Conservation (phyloP, 2,329 filamentous ascomycete species). For the Colletotrichum musicola region DNA sequence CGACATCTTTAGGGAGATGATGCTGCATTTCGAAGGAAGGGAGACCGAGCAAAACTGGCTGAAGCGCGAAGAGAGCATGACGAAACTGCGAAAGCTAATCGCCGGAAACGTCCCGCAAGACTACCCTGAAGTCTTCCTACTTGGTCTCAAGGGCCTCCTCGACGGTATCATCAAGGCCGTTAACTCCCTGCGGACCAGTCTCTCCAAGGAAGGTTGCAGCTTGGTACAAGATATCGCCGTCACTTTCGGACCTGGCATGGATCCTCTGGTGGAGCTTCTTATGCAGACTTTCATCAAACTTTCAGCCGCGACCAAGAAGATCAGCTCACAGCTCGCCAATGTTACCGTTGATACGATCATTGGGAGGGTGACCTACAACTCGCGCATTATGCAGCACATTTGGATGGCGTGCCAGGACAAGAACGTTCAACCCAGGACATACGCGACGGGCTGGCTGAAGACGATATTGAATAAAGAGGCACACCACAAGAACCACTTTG, state of each 20-base stretch:
- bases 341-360: conserved; percentile 84
- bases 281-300: conserved; percentile 92
- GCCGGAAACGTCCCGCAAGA: conserved; percentile 87
- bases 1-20: conserved; percentile 86
- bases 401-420: conserved; percentile 89
- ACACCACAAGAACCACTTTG: conserved; percentile 83
- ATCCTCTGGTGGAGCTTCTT: conserved; percentile 89
- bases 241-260: conserved; percentile 81
- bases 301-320: conserved; percentile 91
- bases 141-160: conserved; percentile 78
- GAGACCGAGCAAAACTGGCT: conserved; percentile 95
- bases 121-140: conserved; percentile 78
- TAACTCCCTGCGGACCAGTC: conserved; percentile 86
- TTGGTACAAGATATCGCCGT: conserved; percentile 87
- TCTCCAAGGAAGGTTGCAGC: conserved; percentile 87
- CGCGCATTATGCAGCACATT: conserved; percentile 87
- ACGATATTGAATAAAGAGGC: conserved; percentile 83
- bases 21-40: conserved; percentile 83
- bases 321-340: conserved; percentile 87
- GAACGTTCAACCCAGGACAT: conserved; percentile 87
- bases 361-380: conserved; percentile 81
- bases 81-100: conserved; percentile 80
- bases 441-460: conserved; percentile 84
- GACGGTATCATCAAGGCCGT: conserved; percentile 91
- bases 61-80: conserved; percentile 83